Base-by-base conservation (phyloP, 305 asterid genomes). In the Plantago rigida region DNA sequence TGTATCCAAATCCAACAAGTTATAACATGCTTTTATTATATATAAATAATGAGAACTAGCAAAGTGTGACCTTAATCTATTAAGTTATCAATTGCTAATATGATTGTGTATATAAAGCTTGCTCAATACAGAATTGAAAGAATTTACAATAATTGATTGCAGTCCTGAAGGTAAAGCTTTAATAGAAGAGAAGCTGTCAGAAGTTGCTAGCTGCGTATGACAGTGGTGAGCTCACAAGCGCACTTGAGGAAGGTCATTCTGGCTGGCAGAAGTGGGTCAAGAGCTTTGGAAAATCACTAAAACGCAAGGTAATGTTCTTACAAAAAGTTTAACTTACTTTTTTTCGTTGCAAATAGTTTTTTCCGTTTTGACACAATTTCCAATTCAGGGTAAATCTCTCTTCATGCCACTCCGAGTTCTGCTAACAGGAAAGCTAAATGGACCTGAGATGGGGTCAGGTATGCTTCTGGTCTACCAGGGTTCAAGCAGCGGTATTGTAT, bases 221-320 rank as follows among this genome's bases (percentile, higher is more conserved):
- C 71, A 77, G 80, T 52, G 95, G 99, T 26, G 99, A 83, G 51
- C 76, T 92, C 17, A 61, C 47, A 45, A 78, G 69, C 61, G 90
- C 99, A n/a, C 82, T 92, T 64, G 95, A 81, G 72, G 94, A 81
- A 81, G 96, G 98, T 36, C 77, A 24, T n/a, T 42, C 74, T 42
- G 96, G 95, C 48, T 91, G 95, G 95, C 78, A 83, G 77, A 80
- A 79, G 74, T 91, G 98, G 96, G 94, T 84, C 53, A 91, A 87
- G 78, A 71, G 80, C 77, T 91, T 87, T 53, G 98, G 96, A 56
- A 87, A 86, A 84, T 62, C 66, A 15, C 77, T 78, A 69, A 84
- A 88, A 54, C 94, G 98, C 78, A 91, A 88, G 96, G 98, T 91
- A 63, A 47, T 89, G 59, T 67, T 24, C 31, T 26, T 11, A 47